Base-by-base conservation (phyloP, 2,329 filamentous ascomycete genomes). In the Hymenoscyphus linearis region DNA sequence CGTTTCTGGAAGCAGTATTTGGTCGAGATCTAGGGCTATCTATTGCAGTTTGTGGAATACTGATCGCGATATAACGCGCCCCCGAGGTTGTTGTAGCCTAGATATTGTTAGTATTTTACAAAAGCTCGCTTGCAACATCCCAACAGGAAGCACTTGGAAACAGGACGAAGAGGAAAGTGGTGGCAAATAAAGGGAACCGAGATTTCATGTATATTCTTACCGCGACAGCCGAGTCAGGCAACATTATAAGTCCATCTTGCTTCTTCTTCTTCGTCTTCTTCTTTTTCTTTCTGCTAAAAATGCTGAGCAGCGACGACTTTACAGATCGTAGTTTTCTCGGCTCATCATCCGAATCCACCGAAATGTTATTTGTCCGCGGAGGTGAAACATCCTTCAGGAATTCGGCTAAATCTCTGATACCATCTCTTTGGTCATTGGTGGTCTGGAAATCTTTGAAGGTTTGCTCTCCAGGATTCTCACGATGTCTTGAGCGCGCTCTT, bases 61-160 rank as follows among this genome's bases (percentile, higher is more conserved):
- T 85, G 57, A 86, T 86, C 61, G 83, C 82, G 64, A 86, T 85
- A 66, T 86, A 80, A 4, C 81, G 77, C 67, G 83, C 76, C 1
- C 83, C 83, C 2, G 75, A 78, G 6, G 72, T 80, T 0, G 82
- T 85, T 37, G 73, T 80, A 16, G 34, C 40, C 56, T 58, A 13
- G 26, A 34, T 12, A 2, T 13, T 31, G 9, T 58, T 52, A 35
- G 56, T 14, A 36, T 50, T 18, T 18, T 2, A 14, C 35, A 58
- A 18, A 36, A 34, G 12, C 40, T 36, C 37, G 37, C 6, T 7
- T 26, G 9, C 4, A 35, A 12, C 7, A 22, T 4, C 16, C 10
- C 47, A 16, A 57, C 12, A 50, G 18, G 25, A n/a, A 27, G 16
- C 1, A 1, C 4, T 31, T 13, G 37, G 9, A 14, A 14, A 31